Base-by-base conservation (phyloP, 2,329 filamentous ascomycete genomes). In the Chaetomium strumarium region DNA sequence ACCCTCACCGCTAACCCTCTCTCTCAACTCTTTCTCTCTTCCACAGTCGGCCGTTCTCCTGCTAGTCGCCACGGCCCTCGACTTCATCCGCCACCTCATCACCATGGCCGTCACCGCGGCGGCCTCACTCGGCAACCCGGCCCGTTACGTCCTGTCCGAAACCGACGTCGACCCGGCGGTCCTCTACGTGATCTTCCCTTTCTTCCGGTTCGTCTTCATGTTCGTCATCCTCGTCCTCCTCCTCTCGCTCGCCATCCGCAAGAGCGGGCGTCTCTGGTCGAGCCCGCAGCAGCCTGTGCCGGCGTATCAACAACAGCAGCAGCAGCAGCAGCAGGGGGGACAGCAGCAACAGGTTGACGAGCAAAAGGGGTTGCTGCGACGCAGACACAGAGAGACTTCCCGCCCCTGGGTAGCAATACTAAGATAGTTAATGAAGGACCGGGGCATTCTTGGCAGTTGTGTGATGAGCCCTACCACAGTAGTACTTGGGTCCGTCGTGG, bases 1-100 rank as follows among this genome's bases (percentile, higher is more conserved):
- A 34, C 5, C 6, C 34, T 37, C 14, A 4, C 24, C 24, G 24
- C 14, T 37, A n/a, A 16, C 20, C 39, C 39, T 13, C 12, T 20
- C 19, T 14, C 24, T 4, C 3, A 24, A 30, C 20, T 9, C 14
- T 17, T 12, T 13, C 12, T 13, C 16, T 34, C 11, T 13, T 34
- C 16, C 24, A 19, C 24, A 64, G 64, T 52, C 57, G 5, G 46
- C 72, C 62, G 13, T 68, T 62, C 11, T 70, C 62, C 44, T 68
- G 63, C 20, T 72, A 58, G 16, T 67, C 62, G 43, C 68, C 59
- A 45, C 68, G 58, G n/a, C 65, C 54, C 51, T 68, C 39, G 47
- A 63, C 57, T 56, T 67, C 62, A 13, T 67, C 62, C 58, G 60
- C 17, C 54, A 43, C 29, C 30, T 53, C 11, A 60, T 55, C 50